A percentile compares a stretch with the other conserved stretches of the same genome.
These are phyloP conservation scores for Plectranthus barbatus DNA, from an alignment of 257 asterid genomes.

Conservation along the genomic window DNA sequence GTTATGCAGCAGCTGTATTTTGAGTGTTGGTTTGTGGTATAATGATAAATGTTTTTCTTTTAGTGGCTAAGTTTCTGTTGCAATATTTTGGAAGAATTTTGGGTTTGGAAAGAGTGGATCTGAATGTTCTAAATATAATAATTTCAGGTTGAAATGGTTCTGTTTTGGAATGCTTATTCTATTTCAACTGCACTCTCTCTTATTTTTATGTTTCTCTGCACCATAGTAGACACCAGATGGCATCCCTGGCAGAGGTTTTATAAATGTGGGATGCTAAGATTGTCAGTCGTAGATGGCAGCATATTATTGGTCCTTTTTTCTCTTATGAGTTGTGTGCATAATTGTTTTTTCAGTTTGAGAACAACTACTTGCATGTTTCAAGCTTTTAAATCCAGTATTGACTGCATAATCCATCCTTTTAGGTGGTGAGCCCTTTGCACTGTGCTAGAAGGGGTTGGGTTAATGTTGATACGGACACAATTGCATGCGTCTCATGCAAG, in stretches of 20 bases:
- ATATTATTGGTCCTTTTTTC: neutral
- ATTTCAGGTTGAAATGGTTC: neutral
- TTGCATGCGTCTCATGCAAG: constrained; percentile 75
- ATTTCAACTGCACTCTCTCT: neutral
- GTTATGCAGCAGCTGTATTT: no score
- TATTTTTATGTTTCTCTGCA: no score
- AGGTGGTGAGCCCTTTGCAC: constrained; percentile 78
- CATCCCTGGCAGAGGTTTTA: neutral
- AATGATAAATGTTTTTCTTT: neutral
- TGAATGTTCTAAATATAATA: neutral
- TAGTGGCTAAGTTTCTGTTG: neutral
- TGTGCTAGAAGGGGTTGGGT: constrained; percentile 97
- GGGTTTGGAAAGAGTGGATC: neutral
- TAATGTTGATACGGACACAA: constrained; percentile 65
- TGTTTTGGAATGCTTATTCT: neutral
- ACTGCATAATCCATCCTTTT: constrained; percentile 15
- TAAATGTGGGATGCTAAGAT: neutral
- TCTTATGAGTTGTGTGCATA: neutral
- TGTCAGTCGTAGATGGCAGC: neutral
- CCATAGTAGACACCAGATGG: neutral
- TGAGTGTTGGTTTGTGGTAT: neutral
- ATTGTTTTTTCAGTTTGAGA: neutral
- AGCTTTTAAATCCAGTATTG: neutral
- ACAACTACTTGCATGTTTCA: neutral
- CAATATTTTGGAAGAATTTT: neutral